Evolutionary conservation across 2,329 filamentous ascomycete species (phyloP).

Genomic region (Colletotrichum sp.): DNA sequence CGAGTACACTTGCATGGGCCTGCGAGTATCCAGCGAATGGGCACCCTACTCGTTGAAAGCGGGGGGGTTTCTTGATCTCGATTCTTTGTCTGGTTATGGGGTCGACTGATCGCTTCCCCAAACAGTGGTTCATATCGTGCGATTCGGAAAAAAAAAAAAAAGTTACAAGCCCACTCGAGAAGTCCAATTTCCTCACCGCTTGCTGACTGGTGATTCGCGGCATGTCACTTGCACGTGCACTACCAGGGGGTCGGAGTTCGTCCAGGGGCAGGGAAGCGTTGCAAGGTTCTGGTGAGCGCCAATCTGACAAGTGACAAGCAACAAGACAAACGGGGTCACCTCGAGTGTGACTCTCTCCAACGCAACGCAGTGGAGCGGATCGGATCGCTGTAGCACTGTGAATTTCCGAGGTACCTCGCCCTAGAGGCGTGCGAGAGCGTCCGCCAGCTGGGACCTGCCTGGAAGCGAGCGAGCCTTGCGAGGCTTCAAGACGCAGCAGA

Average conservation of each 20-base stretch:
- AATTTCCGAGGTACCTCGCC: background rate
- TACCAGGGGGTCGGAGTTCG: background rate
- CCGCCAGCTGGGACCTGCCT: background rate
- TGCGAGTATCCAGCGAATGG: background rate
- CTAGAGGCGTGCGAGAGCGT: background rate
- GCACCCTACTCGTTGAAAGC: background rate
- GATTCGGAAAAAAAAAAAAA: background rate
- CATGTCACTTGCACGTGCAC: background rate
- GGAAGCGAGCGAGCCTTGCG: background rate
- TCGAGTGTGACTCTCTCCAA: background rate
- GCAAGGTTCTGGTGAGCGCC: background rate
- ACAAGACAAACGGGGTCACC: background rate
- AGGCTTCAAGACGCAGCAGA: background rate
- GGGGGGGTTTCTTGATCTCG: background rate
- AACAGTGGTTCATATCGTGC: background rate
- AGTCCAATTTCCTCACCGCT: background rate
- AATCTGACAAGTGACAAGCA: background rate
- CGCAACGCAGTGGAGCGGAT: background rate
- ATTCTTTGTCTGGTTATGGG: background rate
- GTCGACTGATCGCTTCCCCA: background rate
- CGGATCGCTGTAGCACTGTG: background rate
- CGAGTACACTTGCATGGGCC: background rate
- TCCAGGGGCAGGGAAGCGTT: background rate
- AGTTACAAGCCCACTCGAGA: background rate
- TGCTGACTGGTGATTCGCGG: background rate